Conservation (phyloP, 192 early-diverging fungal genomes). For the Funneliformis mosseae region DNA sequence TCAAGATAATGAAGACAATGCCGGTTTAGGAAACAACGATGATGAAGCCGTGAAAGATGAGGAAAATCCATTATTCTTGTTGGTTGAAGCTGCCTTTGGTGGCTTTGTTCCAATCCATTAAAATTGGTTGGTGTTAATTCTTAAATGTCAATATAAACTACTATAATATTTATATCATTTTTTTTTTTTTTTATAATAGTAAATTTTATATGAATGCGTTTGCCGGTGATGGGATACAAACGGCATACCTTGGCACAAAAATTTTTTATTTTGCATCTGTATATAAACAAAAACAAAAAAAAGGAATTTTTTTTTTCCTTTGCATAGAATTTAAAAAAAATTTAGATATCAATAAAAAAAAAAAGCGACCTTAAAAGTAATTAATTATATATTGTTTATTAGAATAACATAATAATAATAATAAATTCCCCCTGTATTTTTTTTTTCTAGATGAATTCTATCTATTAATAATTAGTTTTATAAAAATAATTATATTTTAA, state of each 20-base stretch:
- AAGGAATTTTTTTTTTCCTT: no score
- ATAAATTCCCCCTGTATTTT: no score
- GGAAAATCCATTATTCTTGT: background rate
- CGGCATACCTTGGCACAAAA: no score
- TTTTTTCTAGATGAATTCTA: background rate
- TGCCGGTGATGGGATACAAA: no score
- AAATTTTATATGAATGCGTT: no score
- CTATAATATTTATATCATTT: no score
- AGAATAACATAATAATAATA: background rate
- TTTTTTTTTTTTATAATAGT: no score
- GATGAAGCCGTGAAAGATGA: background rate
- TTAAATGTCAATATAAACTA: no score
- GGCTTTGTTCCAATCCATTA: background rate
- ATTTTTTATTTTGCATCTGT: background rate
- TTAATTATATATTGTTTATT: background rate
- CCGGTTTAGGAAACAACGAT: background rate
- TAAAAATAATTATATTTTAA: background rate
- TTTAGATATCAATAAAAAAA: no score
- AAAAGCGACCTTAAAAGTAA: no score
- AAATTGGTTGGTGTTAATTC: no score
- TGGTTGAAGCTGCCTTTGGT: background rate
- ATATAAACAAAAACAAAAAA: background rate
- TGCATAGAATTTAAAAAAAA: no score
- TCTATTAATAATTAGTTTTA: background rate
- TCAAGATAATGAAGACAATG: background rate